Evolutionary conservation across 768 basidiomycete species (phyloP).

Genomic region (Termitomyces sp.): DNA sequence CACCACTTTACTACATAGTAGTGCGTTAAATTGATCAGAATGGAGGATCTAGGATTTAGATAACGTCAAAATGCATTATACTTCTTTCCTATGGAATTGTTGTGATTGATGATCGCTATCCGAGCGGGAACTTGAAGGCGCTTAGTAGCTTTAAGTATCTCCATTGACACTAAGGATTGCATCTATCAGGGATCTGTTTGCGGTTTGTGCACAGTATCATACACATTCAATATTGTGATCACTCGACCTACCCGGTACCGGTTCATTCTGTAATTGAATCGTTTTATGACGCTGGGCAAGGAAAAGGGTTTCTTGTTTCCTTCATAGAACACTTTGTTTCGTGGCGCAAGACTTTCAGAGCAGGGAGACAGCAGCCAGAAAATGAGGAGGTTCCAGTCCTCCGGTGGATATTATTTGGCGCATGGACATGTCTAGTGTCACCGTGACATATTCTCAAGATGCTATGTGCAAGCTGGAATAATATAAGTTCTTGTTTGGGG

Average conservation of each 20-base stretch:
- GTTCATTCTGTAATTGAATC: background rate
- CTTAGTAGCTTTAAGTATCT: too few species aligned
- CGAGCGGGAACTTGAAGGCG: too few species aligned
- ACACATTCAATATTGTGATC: too few species aligned
- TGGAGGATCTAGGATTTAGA: too few species aligned
- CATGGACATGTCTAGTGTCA: background rate
- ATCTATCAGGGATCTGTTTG: too few species aligned
- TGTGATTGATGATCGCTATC: too few species aligned
- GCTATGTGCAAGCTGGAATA: background rate
- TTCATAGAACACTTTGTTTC: background rate
- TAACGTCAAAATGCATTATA: too few species aligned
- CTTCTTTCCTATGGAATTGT: too few species aligned
- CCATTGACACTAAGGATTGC: too few species aligned
- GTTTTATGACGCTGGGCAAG: background rate
- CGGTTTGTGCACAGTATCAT: too few species aligned
- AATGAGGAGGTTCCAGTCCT: background rate
- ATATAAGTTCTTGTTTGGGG: background rate
- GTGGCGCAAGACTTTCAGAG: background rate
- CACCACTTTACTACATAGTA: background rate
- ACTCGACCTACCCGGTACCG: too few species aligned
- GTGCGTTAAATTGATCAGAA: background rate
- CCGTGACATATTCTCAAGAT: background rate
- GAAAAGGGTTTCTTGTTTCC: background rate
- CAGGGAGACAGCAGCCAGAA: too few species aligned
- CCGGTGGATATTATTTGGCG: background rate